These are phyloP conservation scores for Globisporangium spinosum DNA, from an alignment of 352 stramenopile genomes.

Conservation along the genomic window DNA sequence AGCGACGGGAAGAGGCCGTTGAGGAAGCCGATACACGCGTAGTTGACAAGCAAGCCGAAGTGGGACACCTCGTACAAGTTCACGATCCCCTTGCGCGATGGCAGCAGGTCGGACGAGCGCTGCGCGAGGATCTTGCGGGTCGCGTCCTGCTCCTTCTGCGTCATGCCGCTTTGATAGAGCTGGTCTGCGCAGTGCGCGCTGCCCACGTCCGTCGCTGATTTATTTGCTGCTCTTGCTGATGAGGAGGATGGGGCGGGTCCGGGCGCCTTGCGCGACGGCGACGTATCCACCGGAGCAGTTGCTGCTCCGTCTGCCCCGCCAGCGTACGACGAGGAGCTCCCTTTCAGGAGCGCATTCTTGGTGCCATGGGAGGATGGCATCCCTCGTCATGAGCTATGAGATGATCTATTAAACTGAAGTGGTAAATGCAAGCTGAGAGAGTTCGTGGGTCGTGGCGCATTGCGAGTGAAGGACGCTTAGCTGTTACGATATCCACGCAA, in stretches of 20 bases:
- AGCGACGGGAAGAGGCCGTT: constrained; percentile 58
- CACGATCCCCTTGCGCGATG: constrained; percentile 36
- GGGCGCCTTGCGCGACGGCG: constrained; percentile 3
- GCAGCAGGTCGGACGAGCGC: constrained; percentile 38
- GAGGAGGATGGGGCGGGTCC: background rate
- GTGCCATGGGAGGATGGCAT: constrained; percentile 4
- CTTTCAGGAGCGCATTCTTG: constrained; percentile 7
- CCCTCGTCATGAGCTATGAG: background rate
- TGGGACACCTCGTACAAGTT: constrained; percentile 35
- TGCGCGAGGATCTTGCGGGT: constrained; percentile 35
- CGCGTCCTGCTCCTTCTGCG: constrained; percentile 21
- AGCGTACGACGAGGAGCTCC: constrained; percentile 8
- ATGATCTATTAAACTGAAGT: too few relatives aligned
- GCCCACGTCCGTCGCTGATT: background rate
- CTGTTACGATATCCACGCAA: too few relatives aligned
- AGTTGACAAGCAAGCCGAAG: constrained; percentile 63
- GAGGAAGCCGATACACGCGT: constrained; percentile 68
- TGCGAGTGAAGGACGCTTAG: too few relatives aligned
- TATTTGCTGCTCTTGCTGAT: background rate
- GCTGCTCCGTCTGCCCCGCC: background rate
- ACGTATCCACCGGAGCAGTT: background rate
- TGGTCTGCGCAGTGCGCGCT: constrained; percentile 4
- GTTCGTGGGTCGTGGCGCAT: too few relatives aligned
- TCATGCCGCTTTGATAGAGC: constrained; percentile 12
- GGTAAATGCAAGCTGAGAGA: too few relatives aligned